Evolutionary conservation across 805 yeast species (phyloP).

Genomic region (Tetrapisispora namnaoensis): DNA sequence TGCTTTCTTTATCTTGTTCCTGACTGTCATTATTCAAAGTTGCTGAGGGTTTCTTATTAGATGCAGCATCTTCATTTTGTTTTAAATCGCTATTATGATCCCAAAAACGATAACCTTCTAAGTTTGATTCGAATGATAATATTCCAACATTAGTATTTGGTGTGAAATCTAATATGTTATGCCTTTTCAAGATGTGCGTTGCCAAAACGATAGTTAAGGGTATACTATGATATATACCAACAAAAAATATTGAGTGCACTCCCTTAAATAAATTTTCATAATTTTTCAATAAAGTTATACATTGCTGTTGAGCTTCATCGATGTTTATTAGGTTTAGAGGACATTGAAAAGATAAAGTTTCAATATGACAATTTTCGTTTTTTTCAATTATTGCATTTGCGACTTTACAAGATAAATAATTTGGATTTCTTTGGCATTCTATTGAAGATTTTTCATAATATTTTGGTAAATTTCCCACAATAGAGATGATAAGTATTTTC

Average conservation of each 20-base stretch:
- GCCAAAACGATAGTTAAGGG: slow-evolving; percentile 41
- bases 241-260: slow-evolving; percentile 41
- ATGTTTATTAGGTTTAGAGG: slow-evolving; percentile 23
- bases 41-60: not conserved
- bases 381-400: slow-evolving; percentile 19
- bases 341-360: slow-evolving; percentile 29
- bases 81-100: slow-evolving; percentile 29
- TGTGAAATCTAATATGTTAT: slow-evolving; percentile 12
- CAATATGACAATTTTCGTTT: slow-evolving; percentile 18
- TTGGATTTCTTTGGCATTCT: slow-evolving; percentile 22
- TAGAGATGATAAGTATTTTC: slow-evolving; percentile 23
- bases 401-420: slow-evolving; percentile 20
- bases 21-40: slow-evolving; percentile 1
- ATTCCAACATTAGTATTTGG: slow-evolving; percentile 24
- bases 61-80: not conserved
- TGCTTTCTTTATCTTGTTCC: slow-evolving; percentile 1
- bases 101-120: slow-evolving; percentile 33
- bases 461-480: slow-evolving; percentile 27
- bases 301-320: slow-evolving; percentile 34
- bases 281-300: slow-evolving; percentile 35
- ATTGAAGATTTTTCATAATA: slow-evolving; percentile 24
- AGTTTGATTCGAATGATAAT: slow-evolving; percentile 30
- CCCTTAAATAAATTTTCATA: slow-evolving; percentile 41
- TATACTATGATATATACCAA: slow-evolving; percentile 45
- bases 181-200: slow-evolving; percentile 34